Evolutionary conservation across 345 rosid species (phyloP), one percentile per base, ranked within the genome.

Genomic region (Hirschfeldia incana): DNA sequence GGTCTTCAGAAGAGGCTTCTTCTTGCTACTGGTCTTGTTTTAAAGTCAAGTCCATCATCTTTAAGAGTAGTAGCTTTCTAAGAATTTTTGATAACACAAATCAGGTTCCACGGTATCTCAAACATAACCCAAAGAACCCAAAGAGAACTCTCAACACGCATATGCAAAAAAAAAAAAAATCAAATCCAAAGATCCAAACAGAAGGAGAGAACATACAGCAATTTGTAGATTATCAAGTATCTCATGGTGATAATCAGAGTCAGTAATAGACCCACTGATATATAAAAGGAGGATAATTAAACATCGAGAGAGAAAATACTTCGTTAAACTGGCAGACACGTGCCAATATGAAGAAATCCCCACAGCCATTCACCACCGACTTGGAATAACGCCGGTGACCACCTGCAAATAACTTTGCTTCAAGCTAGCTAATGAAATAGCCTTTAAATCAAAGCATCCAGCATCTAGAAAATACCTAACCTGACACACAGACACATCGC

Each of bases 61-160:
- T 78, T 69, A 46, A 94, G 92, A 16, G 94, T 83, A 73, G 93
- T 91, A 61, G 93, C 42, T 67, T 83, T 86, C 86, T 87, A 96
- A 58, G 78, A 78, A 67, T 86, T 91, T 78, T 95, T 95, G 76
- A 87, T 79, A 57, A 95, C 98, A 88, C 90, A 96, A 69, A 83
- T 95, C 99, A 10, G 98, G 84, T 44, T 98, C 99, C 29, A 93
- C 97, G 1, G 94, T 92, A 69, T 95, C 99, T 21, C 21, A 81
- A 95, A 82, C 98, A 93, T 92, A 81, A 93, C 98, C 98, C 91
- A 76, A 72, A 27, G 63, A n/a, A 53, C 72, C 51, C 71, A 27
- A 76, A 26, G 66, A 0, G 4, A n/a, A 75, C 63, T 26, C 33
- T 59, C 1, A 72, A 42, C 8, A 49, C 3, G 49, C 72, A 62